Conservation (phyloP, 2,329 filamentous ascomycete genomes). For the Didymellaceae sp. region DNA sequence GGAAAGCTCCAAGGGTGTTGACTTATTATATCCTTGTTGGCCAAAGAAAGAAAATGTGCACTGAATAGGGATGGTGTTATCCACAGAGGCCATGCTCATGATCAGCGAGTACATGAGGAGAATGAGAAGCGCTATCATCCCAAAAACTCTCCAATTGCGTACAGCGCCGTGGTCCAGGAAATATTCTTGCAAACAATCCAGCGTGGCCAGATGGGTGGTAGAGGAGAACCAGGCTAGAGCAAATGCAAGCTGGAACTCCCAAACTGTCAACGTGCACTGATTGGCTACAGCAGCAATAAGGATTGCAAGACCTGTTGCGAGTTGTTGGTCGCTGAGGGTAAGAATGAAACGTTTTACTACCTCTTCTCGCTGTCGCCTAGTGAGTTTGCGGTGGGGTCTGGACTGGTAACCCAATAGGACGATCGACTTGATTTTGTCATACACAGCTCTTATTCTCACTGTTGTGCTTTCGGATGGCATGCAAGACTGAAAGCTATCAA, state of each 20-base stretch:
- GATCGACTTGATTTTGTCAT: background rate
- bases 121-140: conserved; percentile 13
- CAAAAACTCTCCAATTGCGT: conserved; percentile 20
- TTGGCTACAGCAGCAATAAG: conserved; percentile 25
- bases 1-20: background rate
- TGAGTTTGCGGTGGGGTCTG: conserved; percentile 9
- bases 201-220: conserved; percentile 31
- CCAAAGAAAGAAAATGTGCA: conserved; percentile 10
- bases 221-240: conserved; percentile 33
- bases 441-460: background rate
- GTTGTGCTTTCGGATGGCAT: background rate
- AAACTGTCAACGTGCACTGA: conserved; percentile 23
- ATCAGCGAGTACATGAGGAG: conserved; percentile 7
- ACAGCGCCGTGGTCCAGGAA: conserved; percentile 15
- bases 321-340: conserved; percentile 34
- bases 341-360: conserved; percentile 33
- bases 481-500: conserved; percentile 15
- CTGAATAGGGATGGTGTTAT: conserved; percentile 13
- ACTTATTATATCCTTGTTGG: background rate
- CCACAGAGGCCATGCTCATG: conserved; percentile 5
- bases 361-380: conserved; percentile 18
- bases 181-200: conserved; percentile 24
- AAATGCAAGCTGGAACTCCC: conserved; percentile 24
- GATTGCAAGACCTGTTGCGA: conserved; percentile 30
- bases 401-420: background rate